phyloP scores from a whole-genome alignment of 352 stramenopile species.

The Phytophthora sojae region DNA sequence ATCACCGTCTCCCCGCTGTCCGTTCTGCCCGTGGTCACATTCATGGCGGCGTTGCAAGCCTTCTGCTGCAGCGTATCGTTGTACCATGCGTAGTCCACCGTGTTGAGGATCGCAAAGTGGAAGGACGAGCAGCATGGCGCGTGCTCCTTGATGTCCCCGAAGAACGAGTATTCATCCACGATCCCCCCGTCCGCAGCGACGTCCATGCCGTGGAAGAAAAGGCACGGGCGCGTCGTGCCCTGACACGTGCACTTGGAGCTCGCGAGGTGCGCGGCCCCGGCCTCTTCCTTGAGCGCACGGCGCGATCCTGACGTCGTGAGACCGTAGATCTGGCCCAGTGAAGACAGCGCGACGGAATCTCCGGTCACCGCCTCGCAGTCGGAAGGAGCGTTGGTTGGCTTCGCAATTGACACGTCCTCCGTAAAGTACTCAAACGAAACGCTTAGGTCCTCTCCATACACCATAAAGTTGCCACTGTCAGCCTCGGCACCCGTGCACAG shows the following conservation, averaged over 20 bases:
- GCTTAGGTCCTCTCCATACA: conserved; percentile 48
- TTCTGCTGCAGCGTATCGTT: conserved; percentile 52
- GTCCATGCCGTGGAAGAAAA: conserved; percentile 67
- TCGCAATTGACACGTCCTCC: conserved; percentile 29
- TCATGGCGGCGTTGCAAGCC: conserved; percentile 44
- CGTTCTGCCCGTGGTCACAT: conserved; percentile 26
- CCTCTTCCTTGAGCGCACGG: conserved; percentile 28
- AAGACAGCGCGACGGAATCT: conserved; percentile 27
- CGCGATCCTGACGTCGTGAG: conserved; percentile 16
- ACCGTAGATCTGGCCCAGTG: conserved; percentile 37
- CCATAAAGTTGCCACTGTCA: conserved; percentile 30
- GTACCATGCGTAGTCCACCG: conserved; percentile 55
- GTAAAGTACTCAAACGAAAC: conserved; percentile 37
- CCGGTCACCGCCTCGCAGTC: conserved; percentile 32
- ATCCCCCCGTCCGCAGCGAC: conserved; percentile 39
- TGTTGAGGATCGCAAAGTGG: conserved; percentile 57
- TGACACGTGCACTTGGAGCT: conserved; percentile 47
- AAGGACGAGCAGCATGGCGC: conserved; percentile 63
- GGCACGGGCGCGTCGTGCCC: conserved; percentile 44
- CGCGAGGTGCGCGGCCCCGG: conserved; percentile 27
- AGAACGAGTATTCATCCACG: conserved; percentile 45
- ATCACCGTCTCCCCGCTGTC: conserved; percentile 42
- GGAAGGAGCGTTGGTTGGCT: conserved; percentile 23
- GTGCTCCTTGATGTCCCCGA: conserved; percentile 53
- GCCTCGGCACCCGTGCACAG: conserved; percentile 38